Percentiles rank a stretch among this genome's conserved stretches.
Conservation (phyloP, 768 basidiomycete species). For the Xanthoconium stramineum region DNA sequence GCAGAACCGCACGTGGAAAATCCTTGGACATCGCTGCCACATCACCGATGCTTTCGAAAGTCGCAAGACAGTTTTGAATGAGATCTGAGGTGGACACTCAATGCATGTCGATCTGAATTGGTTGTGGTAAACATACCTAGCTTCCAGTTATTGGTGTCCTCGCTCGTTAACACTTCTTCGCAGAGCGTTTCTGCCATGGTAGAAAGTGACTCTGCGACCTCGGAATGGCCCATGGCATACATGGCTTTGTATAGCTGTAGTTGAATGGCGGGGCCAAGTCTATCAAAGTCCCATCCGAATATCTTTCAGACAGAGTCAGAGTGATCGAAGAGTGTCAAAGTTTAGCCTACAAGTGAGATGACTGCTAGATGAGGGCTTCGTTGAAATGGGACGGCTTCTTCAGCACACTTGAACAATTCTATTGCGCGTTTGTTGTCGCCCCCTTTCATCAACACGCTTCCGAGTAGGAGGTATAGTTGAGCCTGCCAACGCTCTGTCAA, state of each 20-base stretch:
- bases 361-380: not conserved
- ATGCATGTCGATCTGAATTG: not conserved
- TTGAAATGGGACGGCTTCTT: not conserved
- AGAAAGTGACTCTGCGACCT: not conserved
- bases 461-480: not conserved
- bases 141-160: not conserved
- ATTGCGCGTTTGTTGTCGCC: not conserved
- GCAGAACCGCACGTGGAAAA: not conserved
- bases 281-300: too few species aligned
- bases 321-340: too few species aligned
- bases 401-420: not conserved
- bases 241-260: too few species aligned
- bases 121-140: not conserved
- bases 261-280: too few species aligned
- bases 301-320: too few species aligned
- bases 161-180: not conserved
- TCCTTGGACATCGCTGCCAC: not conserved
- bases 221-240: not conserved
- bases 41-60: not conserved
- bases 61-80: not conserved
- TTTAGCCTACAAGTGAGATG: too few species aligned
- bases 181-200: not conserved
- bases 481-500: not conserved
- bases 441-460: not conserved
- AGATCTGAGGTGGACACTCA: not conserved